Conservation (phyloP, 768 basidiomycete species). For the Lactifluus hygrophoroides region DNA sequence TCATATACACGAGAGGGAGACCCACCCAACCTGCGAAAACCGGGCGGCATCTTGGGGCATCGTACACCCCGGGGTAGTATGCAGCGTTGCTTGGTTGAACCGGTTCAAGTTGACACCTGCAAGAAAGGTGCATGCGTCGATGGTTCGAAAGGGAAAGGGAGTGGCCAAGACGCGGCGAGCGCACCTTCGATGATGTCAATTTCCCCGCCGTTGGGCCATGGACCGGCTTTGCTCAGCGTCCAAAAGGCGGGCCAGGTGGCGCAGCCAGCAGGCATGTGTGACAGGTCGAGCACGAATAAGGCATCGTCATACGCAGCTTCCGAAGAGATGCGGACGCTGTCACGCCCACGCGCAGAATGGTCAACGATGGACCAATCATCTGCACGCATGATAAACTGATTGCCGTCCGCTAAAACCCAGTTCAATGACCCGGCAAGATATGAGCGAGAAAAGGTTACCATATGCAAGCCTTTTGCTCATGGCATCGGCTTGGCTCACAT, state of each 20-base stretch:
- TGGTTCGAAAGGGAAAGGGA: not conserved
- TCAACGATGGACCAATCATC: conserved; percentile 35
- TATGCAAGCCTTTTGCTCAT: conserved; percentile 36
- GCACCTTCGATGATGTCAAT: conserved; percentile 54
- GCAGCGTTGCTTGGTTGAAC: conserved; percentile 44
- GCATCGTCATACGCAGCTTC: conserved; percentile 37
- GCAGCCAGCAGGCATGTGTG: conserved; percentile 55
- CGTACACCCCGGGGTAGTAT: conserved; percentile 42
- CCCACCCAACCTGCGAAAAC: conserved; percentile 40
- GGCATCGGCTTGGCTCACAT: conserved; percentile 39
- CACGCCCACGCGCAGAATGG: conserved; percentile 38
- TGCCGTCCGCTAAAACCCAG: conserved; percentile 27
- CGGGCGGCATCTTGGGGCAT: conserved; percentile 27
- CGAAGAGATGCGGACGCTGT: conserved; percentile 48
- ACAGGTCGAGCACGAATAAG: conserved; percentile 42
- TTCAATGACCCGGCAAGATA: not conserved
- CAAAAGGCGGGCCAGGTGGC: conserved; percentile 60
- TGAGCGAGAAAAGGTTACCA: conserved; percentile 28
- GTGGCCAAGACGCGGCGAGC: not conserved
- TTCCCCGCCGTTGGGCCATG: conserved; percentile 56
- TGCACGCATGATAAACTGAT: conserved; percentile 50
- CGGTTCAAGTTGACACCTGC: conserved; percentile 41
- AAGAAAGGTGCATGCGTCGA: not conserved
- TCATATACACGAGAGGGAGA: not conserved
- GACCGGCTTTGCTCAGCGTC: conserved; percentile 41